Evolutionary conservation across 192 early-diverging fungal genomes (phyloP).

Genomic region (Geranomyces variabilis): DNA sequence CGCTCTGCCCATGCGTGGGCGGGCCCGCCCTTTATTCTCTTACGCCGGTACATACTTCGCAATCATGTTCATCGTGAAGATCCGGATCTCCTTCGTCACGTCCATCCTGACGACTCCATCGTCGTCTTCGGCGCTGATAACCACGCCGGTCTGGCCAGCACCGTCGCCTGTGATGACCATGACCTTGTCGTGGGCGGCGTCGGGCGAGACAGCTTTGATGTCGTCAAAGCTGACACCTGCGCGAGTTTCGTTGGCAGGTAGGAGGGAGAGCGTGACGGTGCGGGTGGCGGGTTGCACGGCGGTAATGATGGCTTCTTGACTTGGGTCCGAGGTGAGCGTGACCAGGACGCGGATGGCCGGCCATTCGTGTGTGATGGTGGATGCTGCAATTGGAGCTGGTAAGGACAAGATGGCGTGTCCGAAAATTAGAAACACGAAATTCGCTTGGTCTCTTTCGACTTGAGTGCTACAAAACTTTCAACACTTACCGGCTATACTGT

Average conservation of each 20-base stretch:
- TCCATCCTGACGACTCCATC: conserved; percentile 46
- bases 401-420: conserved; percentile 5
- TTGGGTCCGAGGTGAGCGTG: conserved; percentile 3
- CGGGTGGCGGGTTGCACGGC: conserved; percentile 14
- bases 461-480: neutral
- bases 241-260: neutral
- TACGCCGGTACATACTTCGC: conserved; percentile 8
- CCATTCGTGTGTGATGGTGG: conserved; percentile 21
- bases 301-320: conserved; percentile 23
- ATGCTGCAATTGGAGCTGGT: conserved; percentile 32
- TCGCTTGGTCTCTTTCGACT: neutral
- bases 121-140: conserved; percentile 40
- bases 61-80: conserved; percentile 23
- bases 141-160: conserved; percentile 30
- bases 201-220: conserved; percentile 31
- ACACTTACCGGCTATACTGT: neutral
- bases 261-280: conserved; percentile 20
- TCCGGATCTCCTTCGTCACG: conserved; percentile 16
- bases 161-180: conserved; percentile 36
- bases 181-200: conserved; percentile 29
- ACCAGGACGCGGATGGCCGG: conserved; percentile 10
- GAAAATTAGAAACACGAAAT: neutral
- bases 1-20: too few species aligned
- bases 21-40: neutral
- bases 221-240: conserved; percentile 24